These are phyloP conservation scores for Artemisia tridentata DNA, from an alignment of 129 eudicot genomes.

Conservation along the genomic window DNA sequence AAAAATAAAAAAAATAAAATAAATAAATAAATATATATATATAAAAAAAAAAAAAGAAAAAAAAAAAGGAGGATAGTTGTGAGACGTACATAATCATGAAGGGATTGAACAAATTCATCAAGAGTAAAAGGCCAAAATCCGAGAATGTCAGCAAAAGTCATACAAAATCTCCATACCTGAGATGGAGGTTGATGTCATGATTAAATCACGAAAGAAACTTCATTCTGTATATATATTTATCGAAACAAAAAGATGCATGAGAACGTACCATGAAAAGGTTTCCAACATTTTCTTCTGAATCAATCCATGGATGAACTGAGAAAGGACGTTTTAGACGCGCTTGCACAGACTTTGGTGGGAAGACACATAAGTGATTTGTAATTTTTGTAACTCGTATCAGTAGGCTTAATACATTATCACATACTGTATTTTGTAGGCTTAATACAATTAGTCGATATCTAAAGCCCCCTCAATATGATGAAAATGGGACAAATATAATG, in stretches of 20 bases:
- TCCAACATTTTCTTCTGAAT: slow-evolving; percentile 89
- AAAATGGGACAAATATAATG: background rate
- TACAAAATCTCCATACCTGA: slow-evolving; percentile 88
- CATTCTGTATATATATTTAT: background rate
- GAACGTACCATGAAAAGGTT: slow-evolving; percentile 80
- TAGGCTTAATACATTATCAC: slow-evolving; percentile 13
- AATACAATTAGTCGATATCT: background rate
- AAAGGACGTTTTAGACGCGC: slow-evolving; percentile 69
- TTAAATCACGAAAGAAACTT: slow-evolving; percentile 1
- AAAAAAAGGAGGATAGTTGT: background rate
- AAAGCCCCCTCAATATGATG: background rate
- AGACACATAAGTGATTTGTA: slow-evolving; percentile 66
- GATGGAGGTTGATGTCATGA: slow-evolving; percentile 7
- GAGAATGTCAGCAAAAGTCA: slow-evolving; percentile 89
- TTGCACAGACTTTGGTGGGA: slow-evolving; percentile 84
- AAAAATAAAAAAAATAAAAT: background rate
- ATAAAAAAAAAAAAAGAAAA: no score
- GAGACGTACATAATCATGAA: slow-evolving; percentile 88
- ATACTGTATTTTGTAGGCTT: no score
- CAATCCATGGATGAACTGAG: slow-evolving; percentile 75
- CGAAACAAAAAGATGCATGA: background rate
- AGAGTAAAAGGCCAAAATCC: slow-evolving; percentile 97
- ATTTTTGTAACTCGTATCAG: slow-evolving; percentile 12
- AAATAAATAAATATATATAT: no score
- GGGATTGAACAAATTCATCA: slow-evolving; percentile 87